Conservation (phyloP, 2,329 filamentous ascomycete genomes). For the Fusarium hostae region DNA sequence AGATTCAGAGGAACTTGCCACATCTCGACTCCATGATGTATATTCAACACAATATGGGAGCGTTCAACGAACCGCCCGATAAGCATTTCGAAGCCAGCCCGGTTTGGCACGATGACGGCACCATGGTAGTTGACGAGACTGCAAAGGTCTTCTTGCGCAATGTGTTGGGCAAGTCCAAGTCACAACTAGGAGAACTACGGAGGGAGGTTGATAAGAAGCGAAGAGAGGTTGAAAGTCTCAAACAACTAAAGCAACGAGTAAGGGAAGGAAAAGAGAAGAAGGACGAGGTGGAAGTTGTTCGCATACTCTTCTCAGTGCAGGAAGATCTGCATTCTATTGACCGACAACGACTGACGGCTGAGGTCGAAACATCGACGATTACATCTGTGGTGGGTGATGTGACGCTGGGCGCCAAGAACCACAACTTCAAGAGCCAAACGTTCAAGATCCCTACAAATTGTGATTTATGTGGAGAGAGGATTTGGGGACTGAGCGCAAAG, state of each 20-base stretch:
- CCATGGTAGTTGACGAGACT: constrained; percentile 85
- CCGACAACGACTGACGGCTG: constrained; percentile 83
- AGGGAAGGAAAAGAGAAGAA: constrained; percentile 87
- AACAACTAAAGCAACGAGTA: constrained; percentile 77
- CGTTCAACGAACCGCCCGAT: constrained; percentile 85
- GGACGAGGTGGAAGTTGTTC: constrained; percentile 87
- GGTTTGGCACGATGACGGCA: constrained; percentile 93
- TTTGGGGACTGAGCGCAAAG: constrained; percentile 97
- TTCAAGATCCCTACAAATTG: constrained; percentile 99
- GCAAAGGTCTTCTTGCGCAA: constrained; percentile 94
- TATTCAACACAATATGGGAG: constrained; percentile 85
- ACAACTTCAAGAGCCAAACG: constrained; percentile 98
- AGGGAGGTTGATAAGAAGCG: constrained; percentile 87
- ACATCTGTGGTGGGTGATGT: constrained; percentile 92
- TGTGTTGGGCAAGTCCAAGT: constrained; percentile 89
- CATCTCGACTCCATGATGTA: constrained; percentile 98
- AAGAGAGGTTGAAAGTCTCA: constrained; percentile 83
- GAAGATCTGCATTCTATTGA: constrained; percentile 88
- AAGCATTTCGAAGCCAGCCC: constrained; percentile 93
- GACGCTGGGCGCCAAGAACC: constrained; percentile 90
- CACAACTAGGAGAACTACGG: constrained; percentile 81
- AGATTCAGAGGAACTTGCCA: constrained; percentile 89
- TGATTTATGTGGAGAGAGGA: constrained; percentile 93
- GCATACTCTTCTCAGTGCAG: constrained; percentile 83
- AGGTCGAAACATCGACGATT: constrained; percentile 93